Conservation (phyloP, 2,329 filamentous ascomycete species). For the Colletotrichum acutatum region DNA sequence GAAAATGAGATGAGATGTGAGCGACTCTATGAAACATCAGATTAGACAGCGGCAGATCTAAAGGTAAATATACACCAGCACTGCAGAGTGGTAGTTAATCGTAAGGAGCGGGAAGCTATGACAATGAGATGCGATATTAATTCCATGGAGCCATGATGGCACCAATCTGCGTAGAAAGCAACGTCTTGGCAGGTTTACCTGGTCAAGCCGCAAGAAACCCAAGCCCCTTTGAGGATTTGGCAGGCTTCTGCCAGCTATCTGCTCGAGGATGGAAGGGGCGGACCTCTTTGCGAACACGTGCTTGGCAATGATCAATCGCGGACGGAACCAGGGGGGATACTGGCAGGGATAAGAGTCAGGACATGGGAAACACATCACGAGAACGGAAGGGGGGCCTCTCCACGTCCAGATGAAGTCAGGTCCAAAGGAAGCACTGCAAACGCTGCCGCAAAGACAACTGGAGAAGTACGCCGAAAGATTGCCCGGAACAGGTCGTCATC, state of each 20-base stretch:
- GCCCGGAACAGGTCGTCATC: conserved; percentile 10
- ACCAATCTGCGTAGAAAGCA: conserved; percentile 11
- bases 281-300: conserved; percentile 8
- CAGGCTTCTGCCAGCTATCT: conserved; percentile 3
- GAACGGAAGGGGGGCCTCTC: not conserved
- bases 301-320: conserved; percentile 22
- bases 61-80: conserved; percentile 24
- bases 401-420: not conserved
- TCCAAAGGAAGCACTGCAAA: not conserved
- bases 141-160: conserved; percentile 22
- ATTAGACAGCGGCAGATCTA: conserved; percentile 10
- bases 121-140: conserved; percentile 18
- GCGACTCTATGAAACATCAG: not conserved
- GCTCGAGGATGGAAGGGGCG: not conserved
- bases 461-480: not conserved
- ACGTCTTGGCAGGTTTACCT: conserved; percentile 27
- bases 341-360: conserved; percentile 16
- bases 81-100: conserved; percentile 12
- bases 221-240: not conserved
- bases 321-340: conserved; percentile 2
- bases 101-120: conserved; percentile 11
- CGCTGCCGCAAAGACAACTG: not conserved
- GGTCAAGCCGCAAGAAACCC: conserved; percentile 1
- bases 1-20: conserved; percentile 5
- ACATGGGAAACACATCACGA: conserved; percentile 22